Base-by-base conservation (phyloP, 2,329 filamentous ascomycete species). In the Furcasterigmium sp. region DNA sequence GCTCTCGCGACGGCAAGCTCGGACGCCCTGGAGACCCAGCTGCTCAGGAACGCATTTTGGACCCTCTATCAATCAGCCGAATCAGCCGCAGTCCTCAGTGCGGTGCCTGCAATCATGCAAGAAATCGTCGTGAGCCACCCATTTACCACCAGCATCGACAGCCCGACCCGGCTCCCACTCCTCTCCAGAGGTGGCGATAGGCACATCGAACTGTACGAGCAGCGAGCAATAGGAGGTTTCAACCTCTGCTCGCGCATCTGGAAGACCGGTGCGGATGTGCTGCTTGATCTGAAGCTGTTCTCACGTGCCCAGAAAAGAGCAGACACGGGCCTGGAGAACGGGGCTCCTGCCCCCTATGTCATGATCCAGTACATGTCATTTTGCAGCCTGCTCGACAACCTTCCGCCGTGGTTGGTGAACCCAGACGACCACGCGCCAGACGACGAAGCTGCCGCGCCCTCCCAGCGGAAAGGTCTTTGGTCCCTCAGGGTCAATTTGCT, bases 81-180 rank as follows among this genome's bases (percentile, higher is more conserved):
- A 39, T 65, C 61, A 1, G 61, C 63, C 0, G 58, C 60, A 1
- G 59, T 66, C 9, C 46, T 66, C 5, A 69, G 68, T 39, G 63
- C 62, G 4, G 59, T 63, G 1, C 67, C 67, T 3, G 68, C 69
- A 4, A 68, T 66, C 0, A 62, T 70, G 18, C 65, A 68, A 50
- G 63, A 65, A 39, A 67, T 61, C 47, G 67, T 60, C 2, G 68
- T 69, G 39, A 61, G 67, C 32, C 53, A 58, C 1, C 64, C 62
- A 14, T 67, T 70, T 20, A 68, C 65, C 0, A 64, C 61, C 0
- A 13, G 26, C 18, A 40, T 40, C 26, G 38, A 40, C 9, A 14
- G 20, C 14, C 38, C 38, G 10, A 29, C 18, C 11, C 18, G 21
- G 5, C 38, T 40, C 28, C 36, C n/a, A n/a, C n/a, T n/a, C n/a